Percentiles rank a stretch among this genome's conserved stretches.
Evolutionary conservation across 2,329 filamentous ascomycete genomes (phyloP).

Genomic region (Ophiocordyceps camponoti-leonardi): DNA sequence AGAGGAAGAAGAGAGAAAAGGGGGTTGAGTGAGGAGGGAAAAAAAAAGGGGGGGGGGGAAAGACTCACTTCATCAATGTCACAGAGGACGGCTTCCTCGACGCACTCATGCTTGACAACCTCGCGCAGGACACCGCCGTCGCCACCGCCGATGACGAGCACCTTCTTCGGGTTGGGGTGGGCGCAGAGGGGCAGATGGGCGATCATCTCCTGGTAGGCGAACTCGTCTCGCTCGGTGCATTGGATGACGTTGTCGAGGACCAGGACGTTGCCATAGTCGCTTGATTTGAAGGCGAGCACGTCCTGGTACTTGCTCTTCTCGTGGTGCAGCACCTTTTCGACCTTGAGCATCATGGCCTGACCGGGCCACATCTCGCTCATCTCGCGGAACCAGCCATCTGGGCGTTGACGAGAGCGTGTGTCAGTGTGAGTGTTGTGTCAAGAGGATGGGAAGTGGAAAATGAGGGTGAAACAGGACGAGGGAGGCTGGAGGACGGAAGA

Average conservation of each 20-base stretch:
- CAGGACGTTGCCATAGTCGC: constrained; percentile 87
- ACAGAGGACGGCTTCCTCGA: constrained; percentile 91
- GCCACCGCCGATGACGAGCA: constrained; percentile 93
- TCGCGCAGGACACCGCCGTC: constrained; percentile 96
- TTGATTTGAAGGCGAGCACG: constrained; percentile 96
- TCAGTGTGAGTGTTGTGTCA: background rate
- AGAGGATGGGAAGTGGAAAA: too few species aligned
- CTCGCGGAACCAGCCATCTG: constrained; percentile 99
- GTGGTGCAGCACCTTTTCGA: constrained; percentile 96
- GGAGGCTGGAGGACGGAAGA: too few species aligned
- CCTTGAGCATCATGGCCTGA: constrained; percentile 96
- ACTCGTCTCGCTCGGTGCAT: constrained; percentile 96
- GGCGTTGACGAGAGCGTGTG: too few species aligned
- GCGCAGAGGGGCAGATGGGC: constrained; percentile 96
- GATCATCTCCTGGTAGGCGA: constrained; percentile 99
- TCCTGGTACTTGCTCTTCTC: constrained; percentile 99
- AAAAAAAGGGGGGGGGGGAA: too few species aligned
- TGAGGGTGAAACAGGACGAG: too few species aligned
- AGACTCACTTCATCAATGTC: constrained; percentile 97
- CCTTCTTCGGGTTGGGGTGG: constrained; percentile 95
- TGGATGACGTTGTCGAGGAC: constrained; percentile 99
- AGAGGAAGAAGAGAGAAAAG: too few species aligned
- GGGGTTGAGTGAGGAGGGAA: too few species aligned
- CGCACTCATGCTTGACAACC: constrained; percentile 95
- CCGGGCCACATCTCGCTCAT: constrained; percentile 97